Conservation (phyloP, 495 filamentous ascomycete species). For the Trichoderma orchidacearum region DNA sequence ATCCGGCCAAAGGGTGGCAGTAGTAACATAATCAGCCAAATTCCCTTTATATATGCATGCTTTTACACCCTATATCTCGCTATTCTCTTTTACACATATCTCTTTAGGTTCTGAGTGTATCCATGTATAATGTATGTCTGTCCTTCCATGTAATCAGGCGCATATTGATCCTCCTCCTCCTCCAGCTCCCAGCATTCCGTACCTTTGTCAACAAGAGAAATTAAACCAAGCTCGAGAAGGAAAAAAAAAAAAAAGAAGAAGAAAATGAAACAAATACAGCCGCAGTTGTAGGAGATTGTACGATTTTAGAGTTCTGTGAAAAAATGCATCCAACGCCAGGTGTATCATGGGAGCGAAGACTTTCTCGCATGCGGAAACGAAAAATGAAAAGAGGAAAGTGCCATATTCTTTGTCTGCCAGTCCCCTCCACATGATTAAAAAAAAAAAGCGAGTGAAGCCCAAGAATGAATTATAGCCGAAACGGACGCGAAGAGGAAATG, state of each 20-base stretch:
- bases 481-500: too few species aligned
- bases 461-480: not conserved
- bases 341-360: not conserved
- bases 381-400: not conserved
- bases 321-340: not conserved
- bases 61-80: not conserved
- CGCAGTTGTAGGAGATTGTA: not conserved
- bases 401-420: not conserved
- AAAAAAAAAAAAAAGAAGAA: not conserved
- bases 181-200: not conserved
- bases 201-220: too few species aligned
- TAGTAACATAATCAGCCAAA: not conserved
- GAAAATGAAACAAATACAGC: too few species aligned
- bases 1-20: too few species aligned
- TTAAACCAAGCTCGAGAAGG: not conserved
- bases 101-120: not conserved
- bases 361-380: not conserved
- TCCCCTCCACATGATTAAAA: conserved; percentile 4
- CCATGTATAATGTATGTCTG: not conserved
- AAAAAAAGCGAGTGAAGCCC: conserved; percentile 3
- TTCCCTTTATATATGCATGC: not conserved
- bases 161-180: too few species aligned
- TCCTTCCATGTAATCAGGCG: not conserved
- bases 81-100: not conserved
- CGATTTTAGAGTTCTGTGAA: not conserved